Evolutionary conservation across 2,329 filamentous ascomycete species (phyloP), one percentile per base, ranked within the genome.

Genomic region (Ilyonectria destructans): DNA sequence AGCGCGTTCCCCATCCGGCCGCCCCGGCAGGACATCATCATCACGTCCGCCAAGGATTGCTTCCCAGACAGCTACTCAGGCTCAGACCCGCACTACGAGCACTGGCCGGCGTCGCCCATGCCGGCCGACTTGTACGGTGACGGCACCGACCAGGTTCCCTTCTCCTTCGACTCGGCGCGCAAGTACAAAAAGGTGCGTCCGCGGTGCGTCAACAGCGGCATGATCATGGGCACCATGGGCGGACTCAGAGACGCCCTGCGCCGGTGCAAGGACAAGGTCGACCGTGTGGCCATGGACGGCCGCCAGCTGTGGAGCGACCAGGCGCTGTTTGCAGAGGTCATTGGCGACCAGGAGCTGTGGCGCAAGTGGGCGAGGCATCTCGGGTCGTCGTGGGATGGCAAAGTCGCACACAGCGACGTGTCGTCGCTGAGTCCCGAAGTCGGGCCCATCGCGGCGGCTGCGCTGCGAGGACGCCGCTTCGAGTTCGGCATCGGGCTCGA

Each of bases 401-500:
- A 67, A 0, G 21, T 31, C 1, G 66, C 79, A 0, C 43, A 68
- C 4, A 71, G 69, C 19, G 19, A 67, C 12, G 62, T 46, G 4
- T 31, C 64, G 2, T 37, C 46, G 1, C 65, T 80, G 2, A 62
- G 62, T 13, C n/a, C 45, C 0, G 68, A 77, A 6, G 63, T 80
- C 0, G 62, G 73, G 4, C 49, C 7, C 13, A 71, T 82, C 6
- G 80, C 77, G 12, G 61, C 75, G 13, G 75, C 72, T 0, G 77
- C 80, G 5, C 55, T 80, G 12, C 40, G 64, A 1, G 80, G 79
- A 1, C 66, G 71, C 19, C 71, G 74, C 4, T 82, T 82, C 52
- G 81, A 82, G 51, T 82, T 81, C 21, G 80, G 81, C 6, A 82
- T 82, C 23, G 81, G 81, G 0, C 68, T 82, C 4, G 81, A 82